Evolutionary conservation across 2,329 filamentous ascomycete genomes (phyloP), one percentile per base, ranked within the genome.

Genomic region (Xylaria sp.): DNA sequence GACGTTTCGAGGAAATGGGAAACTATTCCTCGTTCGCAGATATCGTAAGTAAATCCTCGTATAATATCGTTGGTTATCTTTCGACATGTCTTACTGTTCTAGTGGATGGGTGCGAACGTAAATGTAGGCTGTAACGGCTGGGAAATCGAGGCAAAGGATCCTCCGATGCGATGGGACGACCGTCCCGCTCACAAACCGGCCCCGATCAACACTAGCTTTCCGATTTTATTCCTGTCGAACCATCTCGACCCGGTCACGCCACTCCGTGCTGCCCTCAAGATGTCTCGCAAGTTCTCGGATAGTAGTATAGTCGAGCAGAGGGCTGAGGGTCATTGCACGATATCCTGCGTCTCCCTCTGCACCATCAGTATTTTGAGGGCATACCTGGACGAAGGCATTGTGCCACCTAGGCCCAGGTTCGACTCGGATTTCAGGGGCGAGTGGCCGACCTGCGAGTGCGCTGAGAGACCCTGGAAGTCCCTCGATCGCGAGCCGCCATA

Each of bases 221-320:
- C 84, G 0, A 71, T 87, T 26, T 72, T 87, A 6, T 81, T 84
- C 63, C 69, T 85, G 11, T 79, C 78, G 34, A 85, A 82, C 62
- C 80, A 77, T 0, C 73, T 79, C 13, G 84, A 87, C 52, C 83
- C 83, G 1, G 82, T 86, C 17, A 86, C 84, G 0, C 83, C 83
- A 2, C 67, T 86, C 4, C 60, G 63, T 40, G 75, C 76, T 39
- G 80, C 76, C 1, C 69, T 77, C 19, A 68, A 69, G 18, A 74
- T 74, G 72, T 67, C 72, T 21, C 66, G 63, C 22, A 69, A 69
- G 54, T 76, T 76, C 53, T 60, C 66, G 6, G 64, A 65, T 40
- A 67, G 73, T 4, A 72, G 72, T 26, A 61, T 76, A 29, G 54
- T 76, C 2, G 73, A 74, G 64, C 71, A 74, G 53, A 53, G 62